Base-by-base conservation (phyloP, 306 rosid species). In the Glycyrrhiza uralensis region DNA sequence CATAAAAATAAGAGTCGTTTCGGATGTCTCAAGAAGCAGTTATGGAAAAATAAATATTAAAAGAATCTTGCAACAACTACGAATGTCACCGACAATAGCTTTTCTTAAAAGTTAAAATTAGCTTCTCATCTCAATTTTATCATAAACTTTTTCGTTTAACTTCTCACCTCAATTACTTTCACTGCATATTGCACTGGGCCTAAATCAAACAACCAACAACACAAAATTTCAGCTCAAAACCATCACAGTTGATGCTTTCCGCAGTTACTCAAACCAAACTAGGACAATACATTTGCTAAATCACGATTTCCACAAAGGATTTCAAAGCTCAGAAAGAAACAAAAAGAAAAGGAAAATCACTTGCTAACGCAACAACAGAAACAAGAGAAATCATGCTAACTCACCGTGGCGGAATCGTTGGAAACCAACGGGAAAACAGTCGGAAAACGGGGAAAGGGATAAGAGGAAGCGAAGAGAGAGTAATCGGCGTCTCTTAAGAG, bases 401-500 rank as follows among this genome's bases (percentile, higher is more conserved):
- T 84, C 51, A 91, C 97, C 59, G 42, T 36, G 9, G 29, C 18
- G 47, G 79, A 72, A 70, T 80, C 76, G 61, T 65, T 63, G 51
- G 38, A 17, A 33, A 18, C 47, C 61, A 80, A 78, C 4, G 80
- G 71, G 12, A 71, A 54, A 26, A 76, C 44, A 47, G 57, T 36
- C 4, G 83, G 69, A 0, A 75, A 54, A 20, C 44, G 18, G 38
- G 78, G 30, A 9, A 22, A 22, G 10, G 47, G 42, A 64, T 63
- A 52, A 36, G 87, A 41, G 32, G 78, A 66, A 39, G 83, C 57
- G 62, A 83, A 52, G 73, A 62, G 81, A 32, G 81, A 59, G 76
- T 88, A 71, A n/a, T 80, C 55, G 22, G 78, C 42, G 75, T 76
- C 81, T 71, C 77, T 23, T 32, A 85, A 54, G 61, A 91, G 60